Percentiles rank a stretch among this genome's conserved stretches.
phyloP scores from a whole-genome alignment of 148 eudicot genomes.

The Persicaria tinctoria region DNA sequence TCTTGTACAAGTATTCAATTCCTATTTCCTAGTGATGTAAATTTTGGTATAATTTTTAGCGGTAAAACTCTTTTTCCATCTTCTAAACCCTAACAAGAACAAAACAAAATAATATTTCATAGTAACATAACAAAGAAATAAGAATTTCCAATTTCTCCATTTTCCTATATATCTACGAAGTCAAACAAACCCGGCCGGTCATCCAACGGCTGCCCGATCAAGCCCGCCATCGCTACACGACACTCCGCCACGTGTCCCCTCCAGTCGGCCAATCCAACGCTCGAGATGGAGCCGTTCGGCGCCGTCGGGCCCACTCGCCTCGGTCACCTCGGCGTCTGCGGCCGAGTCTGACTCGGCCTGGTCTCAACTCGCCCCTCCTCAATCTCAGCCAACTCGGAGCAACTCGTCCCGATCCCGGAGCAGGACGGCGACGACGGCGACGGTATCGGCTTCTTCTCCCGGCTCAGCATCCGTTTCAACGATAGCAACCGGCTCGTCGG shows the following conservation, averaged over 20 bases:
- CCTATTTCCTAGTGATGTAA: too few species aligned
- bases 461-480: constrained; percentile 50
- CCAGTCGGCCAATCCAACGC: not conserved
- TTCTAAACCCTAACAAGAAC: too few species aligned
- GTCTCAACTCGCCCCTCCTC: constrained; percentile 38
- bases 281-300: not conserved
- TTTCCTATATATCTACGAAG: constrained; percentile 3
- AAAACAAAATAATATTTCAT: not conserved
- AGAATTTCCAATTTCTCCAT: not conserved
- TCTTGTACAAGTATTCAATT: too few species aligned
- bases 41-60: too few species aligned
- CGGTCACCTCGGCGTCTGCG: constrained; percentile 26
- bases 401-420: constrained; percentile 30
- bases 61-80: too few species aligned
- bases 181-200: not conserved
- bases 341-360: constrained; percentile 17
- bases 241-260: not conserved
- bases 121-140: not conserved
- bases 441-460: constrained; percentile 27
- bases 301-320: not conserved
- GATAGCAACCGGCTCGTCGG: constrained; percentile 53
- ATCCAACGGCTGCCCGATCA: not conserved
- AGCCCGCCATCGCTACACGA: not conserved
- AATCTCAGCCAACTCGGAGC: constrained; percentile 32
- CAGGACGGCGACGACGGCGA: constrained; percentile 25